Percentiles rank a stretch among this genome's conserved stretches.
These are phyloP conservation scores for Rhodotorula sp. DNA, from an alignment of 1,284 basidiomycete species.

Conservation along the genomic window DNA sequence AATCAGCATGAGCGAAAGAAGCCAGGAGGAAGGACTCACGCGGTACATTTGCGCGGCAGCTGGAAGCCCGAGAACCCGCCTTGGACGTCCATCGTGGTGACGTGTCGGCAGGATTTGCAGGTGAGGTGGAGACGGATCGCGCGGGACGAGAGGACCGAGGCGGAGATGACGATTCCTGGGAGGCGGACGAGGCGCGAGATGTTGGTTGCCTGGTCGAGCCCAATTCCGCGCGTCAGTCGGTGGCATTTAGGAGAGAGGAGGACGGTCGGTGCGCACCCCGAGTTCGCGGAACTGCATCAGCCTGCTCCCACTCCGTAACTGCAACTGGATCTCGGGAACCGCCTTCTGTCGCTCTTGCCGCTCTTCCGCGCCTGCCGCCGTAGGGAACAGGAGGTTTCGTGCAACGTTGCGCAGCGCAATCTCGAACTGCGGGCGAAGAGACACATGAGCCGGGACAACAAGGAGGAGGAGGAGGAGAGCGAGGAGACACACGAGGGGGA, in stretches of 20 bases:
- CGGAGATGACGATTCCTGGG: constrained; percentile 97
- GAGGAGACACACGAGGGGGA: constrained; percentile 69
- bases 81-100: constrained; percentile 75
- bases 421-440: constrained; percentile 65
- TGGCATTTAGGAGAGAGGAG: not conserved
- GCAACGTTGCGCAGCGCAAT: constrained; percentile 79
- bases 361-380: constrained; percentile 41
- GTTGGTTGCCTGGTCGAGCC: constrained; percentile 65
- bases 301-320: constrained; percentile 82
- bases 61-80: constrained; percentile 85
- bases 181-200: constrained; percentile 95
- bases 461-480: not conserved
- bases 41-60: constrained; percentile 80
- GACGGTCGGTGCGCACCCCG: constrained; percentile 53
- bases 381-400: constrained; percentile 64
- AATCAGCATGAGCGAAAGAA: not conserved
- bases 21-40: constrained; percentile 49
- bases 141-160: constrained; percentile 87
- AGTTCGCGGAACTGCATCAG: constrained; percentile 91
- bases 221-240: not conserved
- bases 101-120: constrained; percentile 83
- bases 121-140: constrained; percentile 89
- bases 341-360: constrained; percentile 54
- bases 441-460: not conserved
- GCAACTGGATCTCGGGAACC: constrained; percentile 85